phyloP scores from a whole-genome alignment of 345 rosid genomes.

The Pugionium dolabratum region DNA sequence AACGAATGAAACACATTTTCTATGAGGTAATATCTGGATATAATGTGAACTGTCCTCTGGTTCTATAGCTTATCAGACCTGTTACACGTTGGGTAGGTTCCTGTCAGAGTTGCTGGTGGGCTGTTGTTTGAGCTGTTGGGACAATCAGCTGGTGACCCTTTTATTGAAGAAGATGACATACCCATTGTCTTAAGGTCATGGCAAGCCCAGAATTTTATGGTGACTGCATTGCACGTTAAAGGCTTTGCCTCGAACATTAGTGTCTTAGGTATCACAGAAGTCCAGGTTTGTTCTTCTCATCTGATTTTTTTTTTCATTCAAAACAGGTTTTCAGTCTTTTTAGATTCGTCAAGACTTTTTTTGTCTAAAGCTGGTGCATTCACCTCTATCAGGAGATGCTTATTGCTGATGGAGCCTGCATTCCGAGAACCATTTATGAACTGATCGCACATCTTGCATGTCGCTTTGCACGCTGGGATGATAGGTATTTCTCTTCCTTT shows the following conservation, averaged over 20 bases:
- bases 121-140: constrained; percentile 70
- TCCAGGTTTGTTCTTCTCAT: constrained; percentile 51
- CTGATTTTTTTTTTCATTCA: background rate
- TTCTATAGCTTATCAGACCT: constrained; percentile 11
- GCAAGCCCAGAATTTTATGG: constrained; percentile 58
- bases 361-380: constrained; percentile 1
- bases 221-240: constrained; percentile 60
- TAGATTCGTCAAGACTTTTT: background rate
- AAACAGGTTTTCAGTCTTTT: background rate
- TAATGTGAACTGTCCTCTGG: background rate
- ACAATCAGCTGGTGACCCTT: constrained; percentile 67
- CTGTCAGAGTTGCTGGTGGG: constrained; percentile 67
- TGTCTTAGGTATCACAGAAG: constrained; percentile 60
- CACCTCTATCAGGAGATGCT: constrained; percentile 54
- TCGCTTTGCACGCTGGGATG: constrained; percentile 72
- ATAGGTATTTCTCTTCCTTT: constrained; percentile 45
- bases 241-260: constrained; percentile 49
- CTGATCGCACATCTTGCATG: constrained; percentile 61
- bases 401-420: constrained; percentile 48
- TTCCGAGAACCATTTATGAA: constrained; percentile 54
- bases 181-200: constrained; percentile 65
- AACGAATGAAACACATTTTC: constrained; percentile 63
- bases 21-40: constrained; percentile 49
- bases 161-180: constrained; percentile 58
- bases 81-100: constrained; percentile 49